Percentiles rank a stretch among this genome's conserved stretches.
Conservation (phyloP, 805 yeast species). For the Candida nitratophila region DNA sequence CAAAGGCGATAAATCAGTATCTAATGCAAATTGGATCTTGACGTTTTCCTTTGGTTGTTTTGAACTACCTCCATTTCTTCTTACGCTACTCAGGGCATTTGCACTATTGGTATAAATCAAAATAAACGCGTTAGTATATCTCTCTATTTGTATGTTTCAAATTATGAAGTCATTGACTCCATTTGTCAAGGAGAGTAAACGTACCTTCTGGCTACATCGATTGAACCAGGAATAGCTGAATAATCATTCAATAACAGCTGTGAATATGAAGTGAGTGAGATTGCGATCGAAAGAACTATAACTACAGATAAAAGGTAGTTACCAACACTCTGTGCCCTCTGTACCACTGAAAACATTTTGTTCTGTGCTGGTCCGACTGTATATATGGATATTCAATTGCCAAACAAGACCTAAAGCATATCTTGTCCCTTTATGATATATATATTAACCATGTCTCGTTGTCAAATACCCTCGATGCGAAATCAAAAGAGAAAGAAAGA, state of each 20-base stretch:
- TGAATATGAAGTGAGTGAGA: slow-evolving; percentile 31
- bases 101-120: slow-evolving; percentile 23
- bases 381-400: no score
- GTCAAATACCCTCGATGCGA: no score
- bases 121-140: slow-evolving; percentile 6
- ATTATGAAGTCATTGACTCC: no score
- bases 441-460: no score
- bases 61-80: slow-evolving; percentile 49
- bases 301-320: background rate
- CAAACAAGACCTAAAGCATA: no score
- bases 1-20: slow-evolving; percentile 65
- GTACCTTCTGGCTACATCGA: slow-evolving; percentile 7
- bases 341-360: slow-evolving; percentile 2
- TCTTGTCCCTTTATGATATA: no score
- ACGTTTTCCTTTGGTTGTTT: slow-evolving; percentile 73
- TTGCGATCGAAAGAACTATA: background rate
- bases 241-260: slow-evolving; percentile 43
- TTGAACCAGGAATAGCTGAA: slow-evolving; percentile 28
- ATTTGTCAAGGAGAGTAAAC: no score
- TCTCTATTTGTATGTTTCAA: no score
- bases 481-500: no score
- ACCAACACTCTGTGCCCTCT: slow-evolving; percentile 1
- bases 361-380: no score
- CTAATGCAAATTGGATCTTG: slow-evolving; percentile 63
- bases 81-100: slow-evolving; percentile 15